phyloP scores from a whole-genome alignment of 352 stramenopile genomes.

The Halophytophthora polymorphica region DNA sequence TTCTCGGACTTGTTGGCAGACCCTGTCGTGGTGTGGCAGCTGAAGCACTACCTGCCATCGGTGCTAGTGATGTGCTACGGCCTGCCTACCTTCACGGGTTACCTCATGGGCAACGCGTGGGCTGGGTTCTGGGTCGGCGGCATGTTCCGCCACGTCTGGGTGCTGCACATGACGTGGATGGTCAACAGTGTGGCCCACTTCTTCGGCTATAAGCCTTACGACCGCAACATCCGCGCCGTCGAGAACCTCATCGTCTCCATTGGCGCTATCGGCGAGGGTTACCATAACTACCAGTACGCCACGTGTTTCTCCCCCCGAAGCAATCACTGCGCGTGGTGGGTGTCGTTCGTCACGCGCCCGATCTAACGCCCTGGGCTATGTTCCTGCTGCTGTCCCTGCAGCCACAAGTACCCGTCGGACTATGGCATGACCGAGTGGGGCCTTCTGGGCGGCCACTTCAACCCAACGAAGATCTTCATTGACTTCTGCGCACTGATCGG shows the following conservation, averaged over 20 bases:
- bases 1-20: constrained; percentile 92
- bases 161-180: constrained; percentile 96
- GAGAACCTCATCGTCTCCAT: constrained; percentile 96
- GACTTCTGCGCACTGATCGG: constrained; percentile 85
- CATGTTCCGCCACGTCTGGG: constrained; percentile 89
- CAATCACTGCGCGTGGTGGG: too few relatives aligned
- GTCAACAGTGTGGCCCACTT: constrained; percentile 97
- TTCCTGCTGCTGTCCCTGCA: too few relatives aligned
- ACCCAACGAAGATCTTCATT: constrained; percentile 96
- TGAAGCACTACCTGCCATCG: constrained; percentile 79
- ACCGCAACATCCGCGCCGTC: constrained; percentile 89
- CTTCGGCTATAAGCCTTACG: constrained; percentile 96
- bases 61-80: constrained; percentile 95
- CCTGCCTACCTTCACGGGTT: constrained; percentile 88
- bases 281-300: constrained; percentile 95
- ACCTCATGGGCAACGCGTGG: constrained; percentile 89
- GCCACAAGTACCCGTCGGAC: constrained; percentile 97
- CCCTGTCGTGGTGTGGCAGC: constrained; percentile 92
- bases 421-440: constrained; percentile 96
- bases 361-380: too few relatives aligned
- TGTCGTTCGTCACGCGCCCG: too few relatives aligned
- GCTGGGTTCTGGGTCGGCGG: constrained; percentile 93
- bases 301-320: too few relatives aligned
- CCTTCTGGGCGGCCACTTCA: constrained; percentile 92
- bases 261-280: constrained; percentile 93